phyloP scores from a whole-genome alignment of 257 asterid genomes.

The Hygrophila difformis region DNA sequence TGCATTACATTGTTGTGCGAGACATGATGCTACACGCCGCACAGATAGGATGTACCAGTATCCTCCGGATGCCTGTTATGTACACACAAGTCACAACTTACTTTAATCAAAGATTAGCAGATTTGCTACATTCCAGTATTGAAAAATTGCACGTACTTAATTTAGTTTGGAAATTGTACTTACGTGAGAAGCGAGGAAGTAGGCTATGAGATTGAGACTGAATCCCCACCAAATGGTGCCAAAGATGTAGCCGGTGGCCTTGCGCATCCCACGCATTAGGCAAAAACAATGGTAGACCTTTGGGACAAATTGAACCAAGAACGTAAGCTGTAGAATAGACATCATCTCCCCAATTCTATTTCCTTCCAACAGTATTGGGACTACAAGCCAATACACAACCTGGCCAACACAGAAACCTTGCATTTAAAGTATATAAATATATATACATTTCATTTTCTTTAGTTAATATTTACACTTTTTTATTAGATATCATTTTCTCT shows the following conservation, averaged over 20 bases:
- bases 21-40: conserved; percentile 79
- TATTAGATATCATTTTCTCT: no score
- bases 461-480: no score
- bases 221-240: conserved; percentile 99
- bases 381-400: conserved; percentile 81
- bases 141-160: no score
- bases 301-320: conserved; percentile 88
- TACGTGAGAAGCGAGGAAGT: conserved; percentile 97
- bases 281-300: conserved; percentile 75
- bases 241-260: conserved; percentile 83
- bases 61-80: conserved; percentile 99
- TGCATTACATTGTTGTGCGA: conserved; percentile 50
- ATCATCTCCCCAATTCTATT: conserved; percentile 70
- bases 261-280: conserved; percentile 84
- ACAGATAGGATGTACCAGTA: conserved; percentile 96
- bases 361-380: conserved; percentile 64
- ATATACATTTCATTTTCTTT: no score
- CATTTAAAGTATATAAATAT: no score
- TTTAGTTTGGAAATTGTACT: no score
- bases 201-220: conserved; percentile 91
- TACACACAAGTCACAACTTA: no score
- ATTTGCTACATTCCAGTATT: no score
- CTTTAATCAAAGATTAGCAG: no score
- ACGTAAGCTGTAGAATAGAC: conserved; percentile 68
- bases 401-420: no score